phyloP scores from a whole-genome alignment of 179 eudicot species.

The Beta macrorhiza region DNA sequence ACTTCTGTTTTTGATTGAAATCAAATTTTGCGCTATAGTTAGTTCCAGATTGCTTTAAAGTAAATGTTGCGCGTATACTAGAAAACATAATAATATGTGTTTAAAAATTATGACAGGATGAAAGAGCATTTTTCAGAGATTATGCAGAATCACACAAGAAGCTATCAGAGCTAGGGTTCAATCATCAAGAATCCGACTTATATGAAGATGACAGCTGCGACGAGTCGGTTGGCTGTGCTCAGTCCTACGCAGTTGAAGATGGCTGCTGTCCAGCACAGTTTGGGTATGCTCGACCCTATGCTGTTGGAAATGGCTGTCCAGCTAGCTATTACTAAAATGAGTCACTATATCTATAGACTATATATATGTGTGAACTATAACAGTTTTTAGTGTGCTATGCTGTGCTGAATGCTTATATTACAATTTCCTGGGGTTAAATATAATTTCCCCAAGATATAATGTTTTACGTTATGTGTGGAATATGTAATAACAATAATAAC shows the following conservation, averaged over 20 bases:
- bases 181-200: constrained; percentile 9
- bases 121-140: constrained; percentile 63
- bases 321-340: neutral
- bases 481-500: neutral
- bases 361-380: neutral
- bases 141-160: constrained; percentile 78
- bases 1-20: no score
- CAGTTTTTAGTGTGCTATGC: no score
- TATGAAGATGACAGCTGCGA: neutral
- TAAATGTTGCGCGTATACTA: no score
- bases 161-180: constrained; percentile 69
- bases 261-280: neutral
- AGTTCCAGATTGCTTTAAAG: no score
- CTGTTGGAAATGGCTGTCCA: constrained; percentile 10
- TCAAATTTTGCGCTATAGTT: no score
- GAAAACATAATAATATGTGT: neutral
- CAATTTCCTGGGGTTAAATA: no score
- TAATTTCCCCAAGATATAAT: neutral
- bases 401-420: no score
- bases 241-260: neutral
- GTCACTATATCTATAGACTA: neutral
- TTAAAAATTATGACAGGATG: constrained; percentile 40
- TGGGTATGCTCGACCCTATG: constrained; percentile 1
- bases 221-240: neutral
- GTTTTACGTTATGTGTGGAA: neutral